These are phyloP conservation scores for Phlebiopsis flavidoalba DNA, from an alignment of 768 basidiomycete species.

Conservation along the genomic window DNA sequence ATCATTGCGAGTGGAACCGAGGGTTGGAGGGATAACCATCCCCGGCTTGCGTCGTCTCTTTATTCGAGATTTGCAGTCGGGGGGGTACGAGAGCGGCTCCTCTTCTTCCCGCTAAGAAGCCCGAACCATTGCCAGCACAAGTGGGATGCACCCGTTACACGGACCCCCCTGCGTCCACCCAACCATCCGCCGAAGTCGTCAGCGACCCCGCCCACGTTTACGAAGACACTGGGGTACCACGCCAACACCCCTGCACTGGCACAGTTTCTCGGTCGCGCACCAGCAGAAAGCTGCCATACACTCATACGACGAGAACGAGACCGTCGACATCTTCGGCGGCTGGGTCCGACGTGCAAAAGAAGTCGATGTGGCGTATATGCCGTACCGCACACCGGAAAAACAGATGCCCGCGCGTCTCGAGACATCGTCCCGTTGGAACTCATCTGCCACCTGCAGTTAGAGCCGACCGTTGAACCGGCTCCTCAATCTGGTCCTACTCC, in stretches of 20 bases:
- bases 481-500: not conserved
- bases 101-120: constrained; percentile 4
- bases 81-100: constrained; percentile 18
- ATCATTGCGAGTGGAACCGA: constrained; percentile 34
- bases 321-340: constrained; percentile 29
- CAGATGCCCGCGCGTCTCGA: constrained; percentile 34
- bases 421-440: constrained; percentile 26
- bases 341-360: not conserved
- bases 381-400: constrained; percentile 35
- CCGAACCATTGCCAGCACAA: not conserved
- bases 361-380: constrained; percentile 33
- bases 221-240: constrained; percentile 45
- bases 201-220: constrained; percentile 30
- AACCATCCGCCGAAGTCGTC: not conserved
- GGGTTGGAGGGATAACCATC: constrained; percentile 35
- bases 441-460: constrained; percentile 3
- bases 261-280: constrained; percentile 41
- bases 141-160: not conserved
- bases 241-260: constrained; percentile 47
- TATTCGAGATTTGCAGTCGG: constrained; percentile 47
- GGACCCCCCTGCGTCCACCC: not conserved
- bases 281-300: constrained; percentile 38
- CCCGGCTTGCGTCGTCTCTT: constrained; percentile 44
- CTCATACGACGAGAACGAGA: constrained; percentile 28
- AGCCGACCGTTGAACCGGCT: not conserved